Evolutionary conservation across 2,329 filamentous ascomycete species (phyloP).

Genomic region (Botryotinia globosa): DNA sequence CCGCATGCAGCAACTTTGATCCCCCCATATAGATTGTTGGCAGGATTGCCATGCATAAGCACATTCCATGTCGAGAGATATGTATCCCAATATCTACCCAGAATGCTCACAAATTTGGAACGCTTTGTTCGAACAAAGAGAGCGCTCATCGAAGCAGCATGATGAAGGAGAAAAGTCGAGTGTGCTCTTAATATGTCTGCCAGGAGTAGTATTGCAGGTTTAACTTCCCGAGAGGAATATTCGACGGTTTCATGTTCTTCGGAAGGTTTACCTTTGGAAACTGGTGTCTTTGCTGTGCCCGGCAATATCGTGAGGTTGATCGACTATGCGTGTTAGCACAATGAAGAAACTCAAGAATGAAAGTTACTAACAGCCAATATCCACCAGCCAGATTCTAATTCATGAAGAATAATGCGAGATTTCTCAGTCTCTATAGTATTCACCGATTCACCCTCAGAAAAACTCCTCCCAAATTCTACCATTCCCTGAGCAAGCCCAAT

Average conservation of each 20-base stretch:
- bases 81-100: conserved; percentile 79
- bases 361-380: conserved; percentile 72
- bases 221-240: conserved; percentile 88
- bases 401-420: conserved; percentile 76
- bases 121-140: conserved; percentile 65
- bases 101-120: conserved; percentile 65
- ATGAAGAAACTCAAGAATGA: not conserved
- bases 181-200: conserved; percentile 82
- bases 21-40: conserved; percentile 72
- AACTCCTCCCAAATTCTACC: conserved; percentile 87
- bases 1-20: conserved; percentile 87
- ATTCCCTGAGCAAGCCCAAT: conserved; percentile 96
- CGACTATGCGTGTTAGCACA: conserved; percentile 50
- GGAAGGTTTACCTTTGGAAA: conserved; percentile 32
- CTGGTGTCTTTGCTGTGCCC: conserved; percentile 51
- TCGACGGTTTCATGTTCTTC: conserved; percentile 50
- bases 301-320: conserved; percentile 75
- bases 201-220: conserved; percentile 72
- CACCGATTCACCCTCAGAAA: conserved; percentile 72
- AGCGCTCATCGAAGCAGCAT: conserved; percentile 69
- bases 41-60: conserved; percentile 84
- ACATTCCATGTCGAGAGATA: conserved; percentile 78
- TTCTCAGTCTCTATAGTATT: conserved; percentile 91
- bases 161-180: conserved; percentile 80
- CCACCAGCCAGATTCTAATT: conserved; percentile 94